Base-by-base conservation (phyloP, 129 eudicot genomes). In the Helianthus tuberosus region DNA sequence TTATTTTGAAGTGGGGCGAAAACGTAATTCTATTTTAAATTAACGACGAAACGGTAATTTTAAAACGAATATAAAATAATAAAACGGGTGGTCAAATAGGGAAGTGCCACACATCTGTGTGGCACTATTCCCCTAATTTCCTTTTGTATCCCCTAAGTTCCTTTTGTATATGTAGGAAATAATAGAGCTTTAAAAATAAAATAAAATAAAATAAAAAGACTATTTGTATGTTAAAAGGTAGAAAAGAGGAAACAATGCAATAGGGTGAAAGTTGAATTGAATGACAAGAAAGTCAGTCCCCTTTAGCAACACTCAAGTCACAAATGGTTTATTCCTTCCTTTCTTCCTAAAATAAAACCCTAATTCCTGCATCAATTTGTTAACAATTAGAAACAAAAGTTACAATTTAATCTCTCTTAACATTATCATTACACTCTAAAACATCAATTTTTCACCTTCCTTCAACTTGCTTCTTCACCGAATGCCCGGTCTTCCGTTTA, bases 401-500 rank as follows among this genome's bases (percentile, higher is more conserved):
- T 80, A 62, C 55, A 75, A 11, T 71, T 52, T 71, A 20, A 71
- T 55, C 74, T 65, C 73, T 70, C 86, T 62, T 64, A 48, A 81
- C 76, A 70, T 80, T 77, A 82, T 81, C 76, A 78, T 74, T 49
- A 59, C 82, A 75, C 44, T 70, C 50, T 75, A 69, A 64, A 63
- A 63, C 66, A 58, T 41, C 77, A 47, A 38, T 20, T 32, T 69
- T 46, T 43, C 55, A 23, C 46, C 20, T 12, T 76, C 51, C 80
- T 47, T 77, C 68, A 15, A 69, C 82, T 38, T 74, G 75, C 85
- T 90, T 93, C 96, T 86, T 90, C 15, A 83, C 81, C 13, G 90
- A 71, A 79, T 93, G 98, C 39, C 98, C 98, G 0, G 98, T 93
- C 83, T 90, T 93, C 74, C 98, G 77, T 82, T 93, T 93, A 84